Evolutionary conservation across 768 basidiomycete species (phyloP), one percentile per base, ranked within the genome.

Genomic region (Lactarius vividus): DNA sequence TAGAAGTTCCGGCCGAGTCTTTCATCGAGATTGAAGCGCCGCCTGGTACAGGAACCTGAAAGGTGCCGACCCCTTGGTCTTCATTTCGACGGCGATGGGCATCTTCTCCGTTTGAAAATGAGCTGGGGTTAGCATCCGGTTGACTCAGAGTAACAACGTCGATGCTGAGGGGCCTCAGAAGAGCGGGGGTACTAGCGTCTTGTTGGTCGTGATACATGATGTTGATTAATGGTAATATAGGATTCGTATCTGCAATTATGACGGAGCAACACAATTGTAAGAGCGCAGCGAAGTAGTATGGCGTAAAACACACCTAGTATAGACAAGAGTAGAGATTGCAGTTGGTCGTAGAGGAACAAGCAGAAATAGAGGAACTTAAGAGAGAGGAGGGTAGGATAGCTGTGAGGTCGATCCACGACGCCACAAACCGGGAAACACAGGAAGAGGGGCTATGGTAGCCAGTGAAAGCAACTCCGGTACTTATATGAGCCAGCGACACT

Each of bases 401-500:
- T 6, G 8, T 31, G 54, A 28, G 57, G 66, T 67, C 66, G 66
- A 63, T 67, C 66, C 0, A 67, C 66, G 62, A 67, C 66, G 66
- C 66, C 66, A 55, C 66, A 55, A 29, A 59, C 57, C 49, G 37
- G 62, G 61, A 33, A 59, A 46, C 26, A 55, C 57, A 37, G 35
- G 42, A 46, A 26, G 63, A 57, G 46, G 35, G 61, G 20, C 28
- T 59, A 42, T 23, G 40, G 40, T 55, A 6, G 9, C 57, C 16
- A 26, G 49, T 15, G 23, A 59, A 49, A 53, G 18, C 40, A 33
- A 35, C 11, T 39, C 57, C 18, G n/a, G 42, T 63, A 67, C 66
- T 63, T 67, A 67, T 67, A 67, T 26, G 23, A 40, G 37, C 57
- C 40, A 23, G 39, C 29, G 57, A 29, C 60, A 56, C 55, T 33